phyloP scores from a whole-genome alignment of 163 green algal genomes.

The Prototheca cutis region DNA sequence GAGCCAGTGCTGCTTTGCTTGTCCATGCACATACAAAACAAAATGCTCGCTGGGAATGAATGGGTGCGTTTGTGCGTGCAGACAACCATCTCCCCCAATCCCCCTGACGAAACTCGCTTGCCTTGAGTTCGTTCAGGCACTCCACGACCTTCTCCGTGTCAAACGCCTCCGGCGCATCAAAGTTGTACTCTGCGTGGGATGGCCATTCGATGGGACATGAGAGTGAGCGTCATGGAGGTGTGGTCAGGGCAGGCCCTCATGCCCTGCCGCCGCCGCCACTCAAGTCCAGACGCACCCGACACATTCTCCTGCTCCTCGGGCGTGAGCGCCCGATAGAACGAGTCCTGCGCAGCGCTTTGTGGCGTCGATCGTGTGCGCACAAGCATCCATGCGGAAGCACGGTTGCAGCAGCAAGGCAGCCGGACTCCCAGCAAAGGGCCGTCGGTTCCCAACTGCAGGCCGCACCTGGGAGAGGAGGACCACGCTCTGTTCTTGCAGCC shows the following conservation, averaged over 20 bases:
- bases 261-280: no score
- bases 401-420: no score
- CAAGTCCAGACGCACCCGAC: constrained; percentile 7
- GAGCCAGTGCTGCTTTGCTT: no score
- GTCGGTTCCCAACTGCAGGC: background rate
- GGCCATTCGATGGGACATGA: no score
- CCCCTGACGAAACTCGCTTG: constrained; percentile 9
- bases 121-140: constrained; percentile 42
- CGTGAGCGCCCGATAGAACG: constrained; percentile 69
- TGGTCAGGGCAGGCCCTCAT: no score
- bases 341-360: constrained; percentile 40
- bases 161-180: constrained; percentile 80
- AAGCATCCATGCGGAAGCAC: no score
- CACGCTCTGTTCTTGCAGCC: constrained; percentile 70
- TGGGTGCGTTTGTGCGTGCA: no score
- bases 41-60: no score
- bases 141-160: constrained; percentile 48
- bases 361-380: no score
- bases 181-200: constrained; percentile 82
- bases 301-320: constrained; percentile 39
- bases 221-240: no score
- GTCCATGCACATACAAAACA: no score
- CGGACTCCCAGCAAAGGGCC: background rate
- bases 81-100: no score
- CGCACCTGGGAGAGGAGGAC: constrained; percentile 60